Evolutionary conservation across 441 rosid genomes (phyloP).

Genomic region (Euphorbia corollata): DNA sequence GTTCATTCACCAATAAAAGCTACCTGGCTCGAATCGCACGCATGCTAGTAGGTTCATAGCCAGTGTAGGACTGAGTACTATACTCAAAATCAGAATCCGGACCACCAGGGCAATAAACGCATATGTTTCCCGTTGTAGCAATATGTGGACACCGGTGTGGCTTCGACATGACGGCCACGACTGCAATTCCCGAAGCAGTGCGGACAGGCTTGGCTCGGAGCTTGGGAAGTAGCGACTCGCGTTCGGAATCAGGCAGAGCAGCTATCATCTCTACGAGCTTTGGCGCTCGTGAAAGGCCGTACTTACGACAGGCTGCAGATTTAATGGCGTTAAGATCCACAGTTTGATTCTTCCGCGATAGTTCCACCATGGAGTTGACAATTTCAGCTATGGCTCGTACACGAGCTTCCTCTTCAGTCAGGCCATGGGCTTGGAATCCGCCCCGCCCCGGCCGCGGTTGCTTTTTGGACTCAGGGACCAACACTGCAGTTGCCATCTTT

Average conservation of each 20-base stretch:
- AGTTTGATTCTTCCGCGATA: conserved; percentile 76
- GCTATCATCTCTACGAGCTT: conserved; percentile 98
- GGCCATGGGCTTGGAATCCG: conserved; percentile 74
- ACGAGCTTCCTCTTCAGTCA: conserved; percentile 89
- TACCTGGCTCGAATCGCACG: conserved; percentile 98
- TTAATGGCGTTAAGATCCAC: conserved; percentile 90
- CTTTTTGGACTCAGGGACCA: conserved; percentile 44
- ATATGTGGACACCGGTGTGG: conserved; percentile 98
- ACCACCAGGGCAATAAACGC: conserved; percentile 97
- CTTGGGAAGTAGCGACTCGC: conserved; percentile 80
- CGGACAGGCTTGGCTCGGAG: conserved; percentile 96
- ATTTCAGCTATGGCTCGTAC: conserved; percentile 90
- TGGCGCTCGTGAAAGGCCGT: conserved; percentile 87
- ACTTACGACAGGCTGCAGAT: conserved; percentile 88
- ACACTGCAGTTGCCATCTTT: conserved; percentile 51
- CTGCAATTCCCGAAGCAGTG: conserved; percentile 95
- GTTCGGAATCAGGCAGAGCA: conserved; percentile 87
- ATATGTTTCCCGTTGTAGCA: conserved; percentile 95
- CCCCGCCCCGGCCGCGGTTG: conserved; percentile 83
- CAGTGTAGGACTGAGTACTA: conserved; percentile 97
- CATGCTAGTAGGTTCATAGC: conserved; percentile 98
- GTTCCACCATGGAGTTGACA: conserved; percentile 84
- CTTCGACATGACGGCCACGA: conserved; percentile 98
- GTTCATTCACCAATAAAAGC: background rate
- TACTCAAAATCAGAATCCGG: conserved; percentile 99